Conservation (phyloP, 2,329 filamentous ascomycete genomes). For the Penicillium sp. region DNA sequence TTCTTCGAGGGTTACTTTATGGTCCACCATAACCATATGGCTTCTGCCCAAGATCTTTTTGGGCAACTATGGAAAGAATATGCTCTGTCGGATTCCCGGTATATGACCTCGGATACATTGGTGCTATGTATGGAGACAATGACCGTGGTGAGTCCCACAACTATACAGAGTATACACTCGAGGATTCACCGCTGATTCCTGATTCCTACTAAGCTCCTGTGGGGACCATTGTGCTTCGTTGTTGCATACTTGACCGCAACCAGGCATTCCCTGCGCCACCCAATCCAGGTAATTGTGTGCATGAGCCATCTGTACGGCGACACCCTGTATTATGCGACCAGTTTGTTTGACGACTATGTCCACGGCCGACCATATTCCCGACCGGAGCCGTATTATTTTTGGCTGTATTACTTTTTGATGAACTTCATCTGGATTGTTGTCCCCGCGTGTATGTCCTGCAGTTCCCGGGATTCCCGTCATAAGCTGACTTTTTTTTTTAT, state of each 20-base stretch:
- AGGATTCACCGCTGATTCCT: slow-evolving; percentile 8
- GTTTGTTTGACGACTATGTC: slow-evolving; percentile 60
- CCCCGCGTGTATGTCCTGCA: slow-evolving; percentile 51
- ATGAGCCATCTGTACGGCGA: slow-evolving; percentile 66
- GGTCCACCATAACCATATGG: slow-evolving; percentile 65
- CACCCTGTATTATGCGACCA: slow-evolving; percentile 63
- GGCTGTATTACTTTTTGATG: slow-evolving; percentile 66
- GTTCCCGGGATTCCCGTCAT: neutral
- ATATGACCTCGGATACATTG: slow-evolving; percentile 77
- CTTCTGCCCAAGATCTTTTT: slow-evolving; percentile 68
- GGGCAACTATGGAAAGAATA: slow-evolving; percentile 95
- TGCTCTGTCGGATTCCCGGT: slow-evolving; percentile 79
- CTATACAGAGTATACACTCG: neutral
- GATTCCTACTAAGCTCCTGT: slow-evolving; percentile 48
- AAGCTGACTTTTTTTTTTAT: slow-evolving; percentile 6
- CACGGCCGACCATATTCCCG: slow-evolving; percentile 57
- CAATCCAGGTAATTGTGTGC: slow-evolving; percentile 61
- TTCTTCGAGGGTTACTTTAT: slow-evolving; percentile 87
- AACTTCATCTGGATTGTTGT: slow-evolving; percentile 67
- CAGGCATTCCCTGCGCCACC: slow-evolving; percentile 58
- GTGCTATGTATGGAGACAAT: slow-evolving; percentile 85
- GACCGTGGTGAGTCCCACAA: slow-evolving; percentile 62
- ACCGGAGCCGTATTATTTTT: slow-evolving; percentile 65
- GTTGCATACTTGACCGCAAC: slow-evolving; percentile 56
- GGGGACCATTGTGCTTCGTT: slow-evolving; percentile 62